Evolutionary conservation across 2,329 filamentous ascomycete species (phyloP).

Genomic region (Colletotrichum limetticola): DNA sequence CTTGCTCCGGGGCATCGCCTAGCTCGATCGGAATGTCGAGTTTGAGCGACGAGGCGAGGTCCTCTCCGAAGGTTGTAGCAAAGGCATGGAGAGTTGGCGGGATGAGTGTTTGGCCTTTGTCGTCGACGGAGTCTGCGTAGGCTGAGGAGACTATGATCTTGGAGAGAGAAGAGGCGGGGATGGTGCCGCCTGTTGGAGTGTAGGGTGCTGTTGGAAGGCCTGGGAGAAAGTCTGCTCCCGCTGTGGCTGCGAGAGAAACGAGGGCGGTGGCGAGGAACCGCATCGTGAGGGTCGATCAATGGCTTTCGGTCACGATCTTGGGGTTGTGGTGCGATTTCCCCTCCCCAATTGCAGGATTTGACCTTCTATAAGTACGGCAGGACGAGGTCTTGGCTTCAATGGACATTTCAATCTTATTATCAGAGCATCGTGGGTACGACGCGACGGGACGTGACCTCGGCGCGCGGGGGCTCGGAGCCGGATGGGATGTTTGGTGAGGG

Average conservation of each 20-base stretch:
- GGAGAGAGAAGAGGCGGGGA: constrained; percentile 41
- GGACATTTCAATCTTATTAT: not conserved
- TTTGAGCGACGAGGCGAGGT: constrained; percentile 43
- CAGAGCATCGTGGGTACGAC: not conserved
- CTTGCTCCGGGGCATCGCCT: constrained; percentile 37
- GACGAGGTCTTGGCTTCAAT: not conserved
- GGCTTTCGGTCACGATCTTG: not conserved
- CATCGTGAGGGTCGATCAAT: not conserved
- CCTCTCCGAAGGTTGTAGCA: constrained; percentile 54
- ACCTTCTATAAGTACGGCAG: not conserved
- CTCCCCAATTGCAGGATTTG: not conserved
- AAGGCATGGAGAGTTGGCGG: constrained; percentile 61
- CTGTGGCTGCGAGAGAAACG: not conserved
- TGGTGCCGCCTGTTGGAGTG: constrained; percentile 39
- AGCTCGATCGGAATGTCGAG: constrained; percentile 45
- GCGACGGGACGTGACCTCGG: not conserved
- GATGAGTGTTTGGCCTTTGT: constrained; percentile 59
- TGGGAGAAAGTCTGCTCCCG: constrained; percentile 12
- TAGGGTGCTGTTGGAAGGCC: constrained; percentile 50
- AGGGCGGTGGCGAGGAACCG: not conserved
- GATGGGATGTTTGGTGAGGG: not conserved
- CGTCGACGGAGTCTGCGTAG: constrained; percentile 53
- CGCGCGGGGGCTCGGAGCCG: not conserved
- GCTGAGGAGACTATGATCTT: constrained; percentile 56
- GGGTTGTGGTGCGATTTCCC: not conserved